These are phyloP conservation scores for Diaporthe nobilis DNA, from an alignment of 2,329 filamentous ascomycete species.

Conservation along the genomic window DNA sequence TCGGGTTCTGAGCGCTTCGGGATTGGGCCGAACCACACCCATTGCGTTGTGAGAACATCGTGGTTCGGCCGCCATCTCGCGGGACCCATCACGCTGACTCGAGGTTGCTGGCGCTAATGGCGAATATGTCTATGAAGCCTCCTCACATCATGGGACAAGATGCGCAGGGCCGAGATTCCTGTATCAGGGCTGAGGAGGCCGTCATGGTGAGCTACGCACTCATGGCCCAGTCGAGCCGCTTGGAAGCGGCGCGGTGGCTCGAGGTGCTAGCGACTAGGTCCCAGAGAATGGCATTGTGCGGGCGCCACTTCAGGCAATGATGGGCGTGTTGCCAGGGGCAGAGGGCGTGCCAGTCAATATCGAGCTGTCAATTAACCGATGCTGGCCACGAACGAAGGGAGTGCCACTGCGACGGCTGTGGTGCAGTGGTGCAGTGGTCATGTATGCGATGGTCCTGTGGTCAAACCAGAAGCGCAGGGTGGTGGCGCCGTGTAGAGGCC, in stretches of 20 bases:
- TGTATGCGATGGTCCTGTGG: constrained; percentile 18
- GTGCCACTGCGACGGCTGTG: constrained; percentile 11
- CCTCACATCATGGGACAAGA: constrained; percentile 38
- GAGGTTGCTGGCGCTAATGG: constrained; percentile 29
- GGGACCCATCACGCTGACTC: constrained; percentile 28
- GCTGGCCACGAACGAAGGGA: constrained; percentile 16
- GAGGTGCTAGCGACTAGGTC: constrained; percentile 26
- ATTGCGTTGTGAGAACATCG: constrained; percentile 16
- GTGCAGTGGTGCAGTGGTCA: not conserved
- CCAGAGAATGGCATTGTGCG: not conserved
- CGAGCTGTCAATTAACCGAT: constrained; percentile 34
- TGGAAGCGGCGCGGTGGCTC: constrained; percentile 28
- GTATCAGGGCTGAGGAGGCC: not conserved
- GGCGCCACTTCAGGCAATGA: constrained; percentile 21
- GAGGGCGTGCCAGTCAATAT: constrained; percentile 36
- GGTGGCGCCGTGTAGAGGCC: constrained; percentile 13
- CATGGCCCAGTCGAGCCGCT: constrained; percentile 25
- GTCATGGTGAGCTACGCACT: constrained; percentile 9
- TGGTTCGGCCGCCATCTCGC: constrained; percentile 2
- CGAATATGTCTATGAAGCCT: constrained; percentile 25
- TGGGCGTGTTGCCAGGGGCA: constrained; percentile 20
- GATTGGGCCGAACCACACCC: constrained; percentile 27
- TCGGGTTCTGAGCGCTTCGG: constrained; percentile 12
- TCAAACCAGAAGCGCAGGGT: constrained; percentile 13
- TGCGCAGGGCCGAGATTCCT: constrained; percentile 39